Conservation (phyloP, 75 land plant genomes). For the Picea sitchensis region DNA sequence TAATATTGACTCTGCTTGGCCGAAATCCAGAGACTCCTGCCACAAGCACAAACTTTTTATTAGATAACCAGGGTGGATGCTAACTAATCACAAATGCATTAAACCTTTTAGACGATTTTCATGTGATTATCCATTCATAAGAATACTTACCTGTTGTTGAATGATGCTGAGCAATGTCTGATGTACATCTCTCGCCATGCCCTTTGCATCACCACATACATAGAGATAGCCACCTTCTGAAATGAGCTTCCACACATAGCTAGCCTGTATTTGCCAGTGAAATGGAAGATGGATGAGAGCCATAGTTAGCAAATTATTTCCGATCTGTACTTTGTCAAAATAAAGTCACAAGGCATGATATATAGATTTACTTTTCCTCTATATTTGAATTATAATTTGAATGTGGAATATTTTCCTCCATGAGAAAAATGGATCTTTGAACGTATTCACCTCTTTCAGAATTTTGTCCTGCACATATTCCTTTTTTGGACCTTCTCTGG, state of each 20-base stretch:
- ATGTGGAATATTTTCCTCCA: neutral
- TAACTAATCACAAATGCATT: neutral
- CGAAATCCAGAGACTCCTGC: constrained; percentile 33
- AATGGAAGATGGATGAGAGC: neutral
- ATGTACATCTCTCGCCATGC: constrained; percentile 30
- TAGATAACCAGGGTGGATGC: neutral
- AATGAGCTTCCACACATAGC: neutral
- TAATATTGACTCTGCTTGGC: constrained; percentile 39
- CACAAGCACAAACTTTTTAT: neutral
- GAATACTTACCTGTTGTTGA: constrained; percentile 11
- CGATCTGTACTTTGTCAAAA: neutral
- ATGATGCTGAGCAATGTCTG: neutral
- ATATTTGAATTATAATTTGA: neutral
- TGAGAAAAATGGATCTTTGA: neutral
- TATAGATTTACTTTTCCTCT: neutral
- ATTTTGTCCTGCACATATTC: constrained; percentile 54
- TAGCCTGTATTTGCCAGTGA: neutral
- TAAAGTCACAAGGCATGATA: neutral
- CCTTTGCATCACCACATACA: constrained; percentile 35
- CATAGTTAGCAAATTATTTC: neutral
- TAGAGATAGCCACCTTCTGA: constrained; percentile 20
- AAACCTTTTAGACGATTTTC: neutral
- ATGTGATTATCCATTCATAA: neutral
- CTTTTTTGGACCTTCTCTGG: constrained; percentile 39
- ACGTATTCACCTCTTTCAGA: constrained; percentile 24